Evolutionary conservation across 208 protist genomes (phyloP), one percentile per base, ranked within the genome.

Genomic region (Lotmaria passim): DNA sequence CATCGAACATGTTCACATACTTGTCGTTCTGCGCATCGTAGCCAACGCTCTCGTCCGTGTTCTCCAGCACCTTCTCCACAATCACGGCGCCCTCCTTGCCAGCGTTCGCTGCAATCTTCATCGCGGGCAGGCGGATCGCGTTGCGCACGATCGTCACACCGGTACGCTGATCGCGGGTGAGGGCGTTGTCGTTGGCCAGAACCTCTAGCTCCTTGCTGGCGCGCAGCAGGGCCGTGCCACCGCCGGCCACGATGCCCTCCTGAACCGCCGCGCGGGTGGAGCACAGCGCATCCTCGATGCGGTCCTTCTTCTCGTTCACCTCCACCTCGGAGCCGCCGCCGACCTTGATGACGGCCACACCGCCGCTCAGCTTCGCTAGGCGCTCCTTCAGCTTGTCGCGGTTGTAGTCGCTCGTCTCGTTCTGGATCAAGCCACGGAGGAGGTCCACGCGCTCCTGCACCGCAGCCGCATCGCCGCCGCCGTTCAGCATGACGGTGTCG

Each of bases 261-360:
- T 99, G 92, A 51, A 99, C 96, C 34, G 99, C 99, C 17, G 98
- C 98, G 58, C 98, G 90, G 2, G 98, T 99, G 12, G 99, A 98
- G 85, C 98, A 99, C n/a, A 99, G 89, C 7, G 99, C 99, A 79
- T 99, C 99, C 15, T 89, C 94, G 19, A 99, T 89, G 62, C 98
- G 91, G 89, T 99, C 99, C 87, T 99, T 99, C 92, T 98, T 99
- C 91, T 99, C 99, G 75, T 86, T 87, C 17, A 99, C 98, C 90
- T 99, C 99, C 28, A 99, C 97, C 81, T 99, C 99, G 17, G 91
- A 97, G 21, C 88, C 93, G 60, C 99, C 99, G 44, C 99, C 99
- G 59, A 99, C 94, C 70, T 96, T 97, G 83, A 99, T 95, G 30
- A 99, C 93, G 24, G 96, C 98, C 36, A 99, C 97, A 64, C 98